phyloP scores from a whole-genome alignment of 257 asterid genomes.

The Marsdenia floribunda region DNA sequence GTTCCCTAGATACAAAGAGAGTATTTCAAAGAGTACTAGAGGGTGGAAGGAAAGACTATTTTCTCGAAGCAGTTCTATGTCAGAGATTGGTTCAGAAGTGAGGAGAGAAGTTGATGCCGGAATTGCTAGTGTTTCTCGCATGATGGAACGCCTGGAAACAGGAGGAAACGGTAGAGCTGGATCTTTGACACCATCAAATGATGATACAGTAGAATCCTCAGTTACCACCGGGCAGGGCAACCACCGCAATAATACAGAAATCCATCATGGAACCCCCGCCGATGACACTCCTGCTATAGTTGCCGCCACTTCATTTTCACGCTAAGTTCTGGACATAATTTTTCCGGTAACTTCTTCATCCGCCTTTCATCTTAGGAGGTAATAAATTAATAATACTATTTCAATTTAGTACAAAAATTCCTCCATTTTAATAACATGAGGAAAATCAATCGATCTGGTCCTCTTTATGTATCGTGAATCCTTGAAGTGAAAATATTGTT shows the following conservation, averaged over 20 bases:
- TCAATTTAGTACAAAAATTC: not conserved
- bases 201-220: constrained; percentile 33
- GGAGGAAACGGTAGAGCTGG: constrained; percentile 39
- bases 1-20: constrained; percentile 71
- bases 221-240: constrained; percentile 29
- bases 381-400: not conserved
- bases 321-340: constrained; percentile 25
- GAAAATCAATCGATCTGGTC: no score
- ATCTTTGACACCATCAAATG: constrained; percentile 17
- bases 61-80: constrained; percentile 68
- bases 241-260: constrained; percentile 31
- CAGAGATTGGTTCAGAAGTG: constrained; percentile 71
- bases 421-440: no score
- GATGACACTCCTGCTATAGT: constrained; percentile 41
- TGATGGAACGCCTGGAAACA: constrained; percentile 87
- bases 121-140: constrained; percentile 71
- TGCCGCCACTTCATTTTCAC: constrained; percentile 44
- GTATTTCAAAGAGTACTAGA: constrained; percentile 69
- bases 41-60: constrained; percentile 92
- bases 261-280: constrained; percentile 23
- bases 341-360: constrained; percentile 38
- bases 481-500: not conserved
- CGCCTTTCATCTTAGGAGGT: constrained; percentile 46
- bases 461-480: no score
- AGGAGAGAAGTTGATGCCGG: constrained; percentile 78